Conservation (phyloP, 1,139 yeast genomes). For the Lodderomyces oxycetoniae region DNA sequence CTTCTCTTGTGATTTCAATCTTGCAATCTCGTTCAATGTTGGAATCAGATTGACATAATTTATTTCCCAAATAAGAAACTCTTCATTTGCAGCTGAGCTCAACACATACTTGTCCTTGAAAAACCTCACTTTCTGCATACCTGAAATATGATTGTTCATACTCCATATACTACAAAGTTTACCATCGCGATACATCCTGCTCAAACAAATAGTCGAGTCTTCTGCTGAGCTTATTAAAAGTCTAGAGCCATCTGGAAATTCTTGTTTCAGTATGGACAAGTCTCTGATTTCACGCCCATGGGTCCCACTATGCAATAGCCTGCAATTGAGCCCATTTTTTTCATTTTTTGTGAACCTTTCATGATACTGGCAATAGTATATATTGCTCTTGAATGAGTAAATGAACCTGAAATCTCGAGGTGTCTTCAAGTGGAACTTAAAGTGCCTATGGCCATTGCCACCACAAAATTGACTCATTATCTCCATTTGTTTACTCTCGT, state of each 20-base stretch:
- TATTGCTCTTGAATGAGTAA: slow-evolving; percentile 55
- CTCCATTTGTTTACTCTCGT: slow-evolving; percentile 74
- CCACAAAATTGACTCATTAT: slow-evolving; percentile 75
- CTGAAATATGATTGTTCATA: slow-evolving; percentile 79
- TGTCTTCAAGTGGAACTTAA: slow-evolving; percentile 46
- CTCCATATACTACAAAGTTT: slow-evolving; percentile 49
- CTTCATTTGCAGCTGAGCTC: slow-evolving; percentile 87
- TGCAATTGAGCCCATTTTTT: slow-evolving; percentile 26
- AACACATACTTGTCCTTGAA: slow-evolving; percentile 43
- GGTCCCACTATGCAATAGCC: slow-evolving; percentile 52
- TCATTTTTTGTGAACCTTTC: not conserved
- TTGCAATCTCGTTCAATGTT: slow-evolving; percentile 40
- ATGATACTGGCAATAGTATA: slow-evolving; percentile 28
- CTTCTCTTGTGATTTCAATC: slow-evolving; percentile 42
- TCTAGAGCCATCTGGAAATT: slow-evolving; percentile 20
- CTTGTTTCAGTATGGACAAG: slow-evolving; percentile 42
- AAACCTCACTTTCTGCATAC: slow-evolving; percentile 72
- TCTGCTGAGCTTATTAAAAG: slow-evolving; percentile 77
- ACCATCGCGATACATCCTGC: slow-evolving; percentile 43
- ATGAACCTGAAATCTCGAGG: slow-evolving; percentile 25
- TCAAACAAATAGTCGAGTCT: slow-evolving; percentile 71
- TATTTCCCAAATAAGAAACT: slow-evolving; percentile 74
- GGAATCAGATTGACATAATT: slow-evolving; percentile 32
- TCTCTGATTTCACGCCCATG: slow-evolving; percentile 89
- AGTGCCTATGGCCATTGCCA: slow-evolving; percentile 75